phyloP scores from a whole-genome alignment of 2,329 filamentous ascomycete genomes.

The Ophiostoma tasmaniense region DNA sequence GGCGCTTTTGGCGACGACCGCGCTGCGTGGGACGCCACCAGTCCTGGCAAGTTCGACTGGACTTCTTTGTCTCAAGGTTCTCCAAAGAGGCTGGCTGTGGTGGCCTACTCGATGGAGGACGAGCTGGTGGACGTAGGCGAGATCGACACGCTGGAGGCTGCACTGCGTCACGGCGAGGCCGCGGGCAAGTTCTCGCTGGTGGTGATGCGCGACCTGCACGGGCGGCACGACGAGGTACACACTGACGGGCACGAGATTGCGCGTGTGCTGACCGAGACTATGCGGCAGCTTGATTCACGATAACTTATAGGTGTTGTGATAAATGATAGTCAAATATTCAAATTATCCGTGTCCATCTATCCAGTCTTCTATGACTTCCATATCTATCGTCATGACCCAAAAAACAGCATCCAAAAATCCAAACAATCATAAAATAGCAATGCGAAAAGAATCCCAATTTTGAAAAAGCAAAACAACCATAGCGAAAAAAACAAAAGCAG shows the following conservation, averaged over 20 bases:
- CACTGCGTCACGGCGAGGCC: slow-evolving; percentile 29
- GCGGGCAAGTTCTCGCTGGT: slow-evolving; percentile 25
- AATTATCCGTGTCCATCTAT: too few relatives aligned
- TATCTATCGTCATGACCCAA: neutral
- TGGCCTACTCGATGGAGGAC: slow-evolving; percentile 41
- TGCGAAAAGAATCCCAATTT: neutral
- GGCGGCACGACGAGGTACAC: slow-evolving; percentile 58
- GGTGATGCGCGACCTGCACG: slow-evolving; percentile 41
- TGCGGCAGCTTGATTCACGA: slow-evolving; percentile 15
- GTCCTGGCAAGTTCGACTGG: slow-evolving; percentile 39
- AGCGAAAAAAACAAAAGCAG: neutral
- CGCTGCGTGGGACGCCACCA: slow-evolving; percentile 44
- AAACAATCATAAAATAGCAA: neutral
- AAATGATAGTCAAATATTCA: neutral
- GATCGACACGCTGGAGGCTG: slow-evolving; percentile 45
- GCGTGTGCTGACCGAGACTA: slow-evolving; percentile 33
- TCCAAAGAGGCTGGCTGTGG: slow-evolving; percentile 27
- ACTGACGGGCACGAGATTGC: slow-evolving; percentile 49
- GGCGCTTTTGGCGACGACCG: slow-evolving; percentile 52
- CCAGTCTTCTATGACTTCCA: neutral
- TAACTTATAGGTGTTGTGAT: neutral
- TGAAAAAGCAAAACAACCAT: neutral
- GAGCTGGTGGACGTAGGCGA: slow-evolving; percentile 49
- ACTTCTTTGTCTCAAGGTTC: neutral
- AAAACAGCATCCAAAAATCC: neutral